Base-by-base conservation (phyloP, 164 flowering plant species). In the Malania oleifera region DNA sequence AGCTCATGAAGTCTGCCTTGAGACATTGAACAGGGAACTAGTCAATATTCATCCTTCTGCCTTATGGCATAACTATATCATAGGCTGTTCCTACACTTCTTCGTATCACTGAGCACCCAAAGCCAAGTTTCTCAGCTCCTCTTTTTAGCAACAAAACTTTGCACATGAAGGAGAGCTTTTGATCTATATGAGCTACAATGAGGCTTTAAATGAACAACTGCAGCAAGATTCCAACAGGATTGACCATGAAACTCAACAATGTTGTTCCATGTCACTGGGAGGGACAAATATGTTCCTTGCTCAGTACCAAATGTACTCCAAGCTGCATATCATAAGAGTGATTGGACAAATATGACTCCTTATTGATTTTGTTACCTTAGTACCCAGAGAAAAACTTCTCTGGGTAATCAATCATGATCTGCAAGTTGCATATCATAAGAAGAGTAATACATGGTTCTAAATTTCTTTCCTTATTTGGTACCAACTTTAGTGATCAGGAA, bases 211-310 rank as follows among this genome's bases (percentile, higher is more conserved):
- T 91, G 68, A 56, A 76, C 97, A 41, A 91, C 79, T 1, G 93
- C 73, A 67, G 79, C 83, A 19, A 91, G 67, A 53, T 69, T 81
- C 86, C 81, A 79, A 13, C 91, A 77, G 23, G 70, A 52, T 54
- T 49, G 57, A 18, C 97, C 96, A 67, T 82, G 84, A 61, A 91
- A 86, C 31, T 96, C 97, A 5, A 86, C 93, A 27, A 87, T 80
- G 66, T 75, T 87, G 19, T 77, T n/a, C n/a, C 82, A 0, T 1
- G 52, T 60, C 47, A 54, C 59, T 17, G 90, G 84, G 7, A 76
- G 60, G 12, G 86, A 68, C 58, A 87, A 87, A 25, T 40, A 52
- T 1, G 78, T 79, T 38, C 97, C 95, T 62, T 76, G 66, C 57
- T 82, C 81, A 28, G 61, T 47, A 8, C 97, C 97, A 67, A 60